Evolutionary conservation across 768 basidiomycete genomes (phyloP).

Genomic region (Boletus tylopilopsis): DNA sequence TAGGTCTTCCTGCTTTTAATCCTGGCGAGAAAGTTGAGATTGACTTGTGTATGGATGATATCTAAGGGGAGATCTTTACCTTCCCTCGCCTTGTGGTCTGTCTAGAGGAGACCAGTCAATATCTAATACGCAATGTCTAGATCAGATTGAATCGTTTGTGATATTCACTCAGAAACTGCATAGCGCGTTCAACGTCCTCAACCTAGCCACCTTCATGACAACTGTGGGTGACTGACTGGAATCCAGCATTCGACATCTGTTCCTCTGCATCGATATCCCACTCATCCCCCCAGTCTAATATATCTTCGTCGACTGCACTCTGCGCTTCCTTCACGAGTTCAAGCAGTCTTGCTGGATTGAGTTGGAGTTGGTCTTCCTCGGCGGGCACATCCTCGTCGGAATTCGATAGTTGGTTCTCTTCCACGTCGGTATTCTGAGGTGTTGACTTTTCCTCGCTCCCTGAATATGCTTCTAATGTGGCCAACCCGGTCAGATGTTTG

Average conservation of each 20-base stretch:
- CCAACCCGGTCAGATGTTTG: slow-evolving; percentile 11
- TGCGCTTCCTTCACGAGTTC: slow-evolving; percentile 24
- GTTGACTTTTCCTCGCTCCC: slow-evolving; percentile 16
- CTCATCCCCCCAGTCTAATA: slow-evolving; percentile 31
- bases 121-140: not conserved
- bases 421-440: slow-evolving; percentile 2
- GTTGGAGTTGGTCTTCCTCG: slow-evolving; percentile 14
- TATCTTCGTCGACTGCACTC: slow-evolving; percentile 25
- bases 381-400: slow-evolving; percentile 15
- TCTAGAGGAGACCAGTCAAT: not conserved
- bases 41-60: slow-evolving; percentile 84
- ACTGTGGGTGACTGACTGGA: not conserved
- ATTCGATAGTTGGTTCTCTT: slow-evolving; percentile 8
- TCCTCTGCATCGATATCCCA: slow-evolving; percentile 20
- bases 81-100: not conserved
- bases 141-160: not conserved
- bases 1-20: slow-evolving; percentile 96
- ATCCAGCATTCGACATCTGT: not conserved
- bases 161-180: slow-evolving; percentile 2
- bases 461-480: slow-evolving; percentile 23
- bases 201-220: not conserved
- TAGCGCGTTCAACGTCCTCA: not conserved
- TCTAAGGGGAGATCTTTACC: slow-evolving; percentile 39
- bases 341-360: slow-evolving; percentile 19
- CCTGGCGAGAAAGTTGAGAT: slow-evolving; percentile 98